Evolutionary conservation across 805 yeast species (phyloP), one percentile per base, ranked within the genome.

Genomic region (Komagataella mondaviorum): DNA sequence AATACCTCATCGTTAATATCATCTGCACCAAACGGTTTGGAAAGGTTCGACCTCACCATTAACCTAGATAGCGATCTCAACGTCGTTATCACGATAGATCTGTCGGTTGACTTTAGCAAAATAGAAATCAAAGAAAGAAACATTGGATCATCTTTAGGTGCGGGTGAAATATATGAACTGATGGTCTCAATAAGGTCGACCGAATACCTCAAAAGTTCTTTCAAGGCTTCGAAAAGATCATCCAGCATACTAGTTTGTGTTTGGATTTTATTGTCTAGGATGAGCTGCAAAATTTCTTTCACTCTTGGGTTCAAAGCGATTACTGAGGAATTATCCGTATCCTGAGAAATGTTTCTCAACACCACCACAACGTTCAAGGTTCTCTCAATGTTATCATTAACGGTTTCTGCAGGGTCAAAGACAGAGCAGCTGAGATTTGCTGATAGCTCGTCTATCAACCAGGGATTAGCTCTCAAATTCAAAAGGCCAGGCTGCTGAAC

Each of bases 131-230:
- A 69, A 1, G 75, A 70, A 51, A 74, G 62, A 64, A 89, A 81
- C 55, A 89, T 63, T 14, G 78, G 78, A 60, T 89, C 93, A 57
- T 83, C 81, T 49, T 79, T 74, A 22, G 79, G 73, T 23, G 83
- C 85, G 30, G 93, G 90, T 3, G 89, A 80, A 57, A 85, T 73
- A 64, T 87, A 88, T 46, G 96, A 84, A 3, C 91, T 80, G 36
- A 89, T 77, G 2, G 90, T 82, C 63, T 93, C 98, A 55, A 87
- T 76, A 36, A 89, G 76, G 64, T 93, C 99, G 50, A 88, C 65
- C 12, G 82, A 69, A 62, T 87, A 86, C 52, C 73, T 76, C 47
- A 82, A 68, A 23, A 83, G 67, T 62, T 89, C 96, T 51, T 73
- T 74, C 49, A 67, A 66, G 48, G 68, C 68, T 24, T 60, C 67